A percentile compares a stretch with the other conserved stretches of the same genome.
Evolutionary conservation across 2,329 filamentous ascomycete genomes (phyloP).

Genomic region (Ceratocystis lukuohia): DNA sequence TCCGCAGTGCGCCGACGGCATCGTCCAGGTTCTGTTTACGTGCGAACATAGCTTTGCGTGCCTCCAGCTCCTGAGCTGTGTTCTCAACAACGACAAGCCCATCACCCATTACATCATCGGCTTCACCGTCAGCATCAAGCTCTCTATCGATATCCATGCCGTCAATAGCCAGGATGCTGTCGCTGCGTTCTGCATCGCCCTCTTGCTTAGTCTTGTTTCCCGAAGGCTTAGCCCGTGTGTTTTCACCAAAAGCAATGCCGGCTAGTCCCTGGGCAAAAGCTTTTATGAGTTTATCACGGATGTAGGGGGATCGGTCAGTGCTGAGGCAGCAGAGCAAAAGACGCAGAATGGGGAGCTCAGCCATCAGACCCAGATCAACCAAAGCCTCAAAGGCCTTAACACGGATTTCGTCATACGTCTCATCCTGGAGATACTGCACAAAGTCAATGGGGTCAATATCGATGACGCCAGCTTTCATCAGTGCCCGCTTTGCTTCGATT

Average conservation of each 20-base stretch:
- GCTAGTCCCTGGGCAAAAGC: conserved; percentile 47
- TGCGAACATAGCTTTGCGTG: conserved; percentile 48
- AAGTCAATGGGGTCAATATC: conserved; percentile 41
- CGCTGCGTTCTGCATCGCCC: conserved; percentile 9
- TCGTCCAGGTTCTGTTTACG: conserved; percentile 50
- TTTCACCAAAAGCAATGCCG: conserved; percentile 49
- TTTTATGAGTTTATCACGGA: conserved; percentile 47
- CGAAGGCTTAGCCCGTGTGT: conserved; percentile 13
- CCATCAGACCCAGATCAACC: conserved; percentile 48
- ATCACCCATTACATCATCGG: conserved; percentile 18
- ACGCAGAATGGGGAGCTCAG: conserved; percentile 40
- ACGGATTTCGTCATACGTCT: conserved; percentile 47
- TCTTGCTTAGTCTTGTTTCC: background rate
- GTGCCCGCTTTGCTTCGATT: conserved; percentile 44
- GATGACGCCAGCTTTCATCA: conserved; percentile 53
- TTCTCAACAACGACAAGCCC: conserved; percentile 33
- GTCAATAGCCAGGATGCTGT: conserved; percentile 17
- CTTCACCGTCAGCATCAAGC: conserved; percentile 24
- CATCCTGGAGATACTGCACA: conserved; percentile 51
- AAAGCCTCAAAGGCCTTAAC: conserved; percentile 53
- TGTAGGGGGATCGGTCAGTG: conserved; percentile 50
- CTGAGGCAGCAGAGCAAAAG: conserved; percentile 46
- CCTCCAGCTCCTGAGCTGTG: conserved; percentile 36
- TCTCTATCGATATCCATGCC: conserved; percentile 23
- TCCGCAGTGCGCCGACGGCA: conserved; percentile 34